A percentile compares a stretch with the other conserved stretches of the same genome.
These are phyloP conservation scores for Populus ilicifolia DNA, from an alignment of 345 rosid genomes.

Conservation along the genomic window DNA sequence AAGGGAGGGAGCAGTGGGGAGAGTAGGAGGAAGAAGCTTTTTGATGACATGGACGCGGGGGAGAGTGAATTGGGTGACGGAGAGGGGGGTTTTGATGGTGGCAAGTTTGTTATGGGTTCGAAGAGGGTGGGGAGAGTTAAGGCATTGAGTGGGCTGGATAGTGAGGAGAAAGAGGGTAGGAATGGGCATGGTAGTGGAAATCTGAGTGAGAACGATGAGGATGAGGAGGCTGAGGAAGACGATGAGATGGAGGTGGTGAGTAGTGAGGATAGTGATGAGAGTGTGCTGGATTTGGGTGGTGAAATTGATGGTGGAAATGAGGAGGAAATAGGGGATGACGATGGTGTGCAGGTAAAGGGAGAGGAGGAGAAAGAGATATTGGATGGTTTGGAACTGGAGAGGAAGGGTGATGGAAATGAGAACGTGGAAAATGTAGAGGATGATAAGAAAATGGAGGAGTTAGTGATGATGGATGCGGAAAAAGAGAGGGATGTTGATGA, in stretches of 20 bases:
- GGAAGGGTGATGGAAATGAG: slow-evolving; percentile 27
- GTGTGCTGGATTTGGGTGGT: slow-evolving; percentile 8
- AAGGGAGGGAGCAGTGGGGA: slow-evolving; percentile 8
- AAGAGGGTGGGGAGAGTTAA: slow-evolving; percentile 29
- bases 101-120: slow-evolving; percentile 12
- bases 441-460: slow-evolving; percentile 9
- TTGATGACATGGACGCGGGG: slow-evolving; percentile 25
- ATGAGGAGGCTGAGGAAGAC: neutral
- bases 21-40: slow-evolving; percentile 56
- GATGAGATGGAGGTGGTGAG: neutral
- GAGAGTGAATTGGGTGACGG: slow-evolving; percentile 19
- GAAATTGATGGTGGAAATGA: slow-evolving; percentile 20
- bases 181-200: neutral
- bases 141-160: slow-evolving; percentile 12
- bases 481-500: slow-evolving; percentile 6
- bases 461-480: slow-evolving; percentile 11
- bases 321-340: slow-evolving; percentile 18
- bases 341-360: slow-evolving; percentile 17
- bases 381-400: slow-evolving; percentile 24
- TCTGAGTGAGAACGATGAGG: neutral
- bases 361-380: slow-evolving; percentile 24
- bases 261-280: slow-evolving; percentile 10
- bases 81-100: slow-evolving; percentile 19
- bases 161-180: slow-evolving; percentile 29
- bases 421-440: slow-evolving; percentile 25